Evolutionary conservation across 306 rosid species (phyloP).

Genomic region (Oemleria cerasiformis): DNA sequence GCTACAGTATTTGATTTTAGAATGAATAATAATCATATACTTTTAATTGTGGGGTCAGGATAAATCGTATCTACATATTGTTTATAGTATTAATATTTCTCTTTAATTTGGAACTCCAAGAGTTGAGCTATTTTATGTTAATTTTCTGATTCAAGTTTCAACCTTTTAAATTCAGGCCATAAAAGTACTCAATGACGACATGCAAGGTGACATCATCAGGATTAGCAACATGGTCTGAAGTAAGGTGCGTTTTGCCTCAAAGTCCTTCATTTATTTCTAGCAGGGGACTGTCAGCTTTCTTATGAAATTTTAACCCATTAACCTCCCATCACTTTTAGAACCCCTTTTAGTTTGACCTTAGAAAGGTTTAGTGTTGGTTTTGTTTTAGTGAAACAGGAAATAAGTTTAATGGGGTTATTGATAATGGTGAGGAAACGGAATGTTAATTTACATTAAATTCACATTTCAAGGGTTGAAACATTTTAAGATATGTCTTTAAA

Average conservation of each 20-base stretch:
- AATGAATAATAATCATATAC: background rate
- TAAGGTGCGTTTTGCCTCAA: slow-evolving; percentile 48
- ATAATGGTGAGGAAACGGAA: background rate
- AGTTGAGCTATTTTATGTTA: background rate
- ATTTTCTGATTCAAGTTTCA: slow-evolving; percentile 9
- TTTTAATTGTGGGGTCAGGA: background rate
- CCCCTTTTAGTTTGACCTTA: background rate
- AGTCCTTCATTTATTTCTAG: background rate
- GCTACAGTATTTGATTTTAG: background rate
- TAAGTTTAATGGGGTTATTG: background rate
- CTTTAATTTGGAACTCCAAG: background rate
- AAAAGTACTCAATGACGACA: slow-evolving; percentile 75
- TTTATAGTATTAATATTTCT: background rate
- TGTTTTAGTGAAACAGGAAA: background rate
- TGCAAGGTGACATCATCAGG: slow-evolving; percentile 83
- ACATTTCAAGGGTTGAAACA: background rate
- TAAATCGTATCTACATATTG: background rate
- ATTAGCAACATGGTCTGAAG: slow-evolving; percentile 70
- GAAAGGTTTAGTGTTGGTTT: background rate
- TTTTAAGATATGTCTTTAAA: background rate
- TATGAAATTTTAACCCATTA: background rate
- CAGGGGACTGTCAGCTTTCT: background rate
- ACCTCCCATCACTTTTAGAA: background rate
- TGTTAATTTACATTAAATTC: background rate
- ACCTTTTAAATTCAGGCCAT: slow-evolving; percentile 52